Conservation (phyloP, 164 flowering plant species). For the Piper betle region DNA sequence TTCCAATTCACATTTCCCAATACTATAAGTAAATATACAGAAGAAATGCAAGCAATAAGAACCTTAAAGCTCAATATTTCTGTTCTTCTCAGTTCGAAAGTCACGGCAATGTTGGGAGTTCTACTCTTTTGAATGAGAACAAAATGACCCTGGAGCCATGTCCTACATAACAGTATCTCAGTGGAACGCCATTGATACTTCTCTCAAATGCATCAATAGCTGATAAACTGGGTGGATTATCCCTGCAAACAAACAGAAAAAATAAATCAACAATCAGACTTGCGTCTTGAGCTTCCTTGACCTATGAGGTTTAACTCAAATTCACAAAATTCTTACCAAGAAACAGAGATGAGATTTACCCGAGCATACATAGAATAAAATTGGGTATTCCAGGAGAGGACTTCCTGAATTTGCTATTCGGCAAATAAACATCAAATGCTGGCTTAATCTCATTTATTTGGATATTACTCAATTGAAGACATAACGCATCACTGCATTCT, state of each 20-base stretch:
- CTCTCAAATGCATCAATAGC: constrained; percentile 38
- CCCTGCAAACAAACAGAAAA: constrained; percentile 21
- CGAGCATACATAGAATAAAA: constrained; percentile 37
- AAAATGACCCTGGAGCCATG: constrained; percentile 54
- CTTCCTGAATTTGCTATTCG: constrained; percentile 74
- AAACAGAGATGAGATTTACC: constrained; percentile 23
- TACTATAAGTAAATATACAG: no score
- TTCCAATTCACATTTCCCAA: no score
- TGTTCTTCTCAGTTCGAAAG: background rate
- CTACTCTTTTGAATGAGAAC: constrained; percentile 39
- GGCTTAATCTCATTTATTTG: constrained; percentile 31
- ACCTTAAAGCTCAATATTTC: no score
- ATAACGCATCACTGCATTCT: constrained; percentile 10
- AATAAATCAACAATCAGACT: background rate
- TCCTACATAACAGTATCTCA: constrained; percentile 51
- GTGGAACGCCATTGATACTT: constrained; percentile 28
- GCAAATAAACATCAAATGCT: constrained; percentile 62
- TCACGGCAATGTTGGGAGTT: constrained; percentile 57
- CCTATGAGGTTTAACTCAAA: background rate
- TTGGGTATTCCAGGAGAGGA: constrained; percentile 66
- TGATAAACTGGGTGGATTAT: constrained; percentile 38
- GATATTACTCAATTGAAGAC: constrained; percentile 19
- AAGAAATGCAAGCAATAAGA: no score
- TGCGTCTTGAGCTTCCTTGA: background rate
- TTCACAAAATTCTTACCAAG: background rate